Evolutionary conservation across 2,329 filamentous ascomycete species (phyloP).

Genomic region (Gnomoniopsis sp.): DNA sequence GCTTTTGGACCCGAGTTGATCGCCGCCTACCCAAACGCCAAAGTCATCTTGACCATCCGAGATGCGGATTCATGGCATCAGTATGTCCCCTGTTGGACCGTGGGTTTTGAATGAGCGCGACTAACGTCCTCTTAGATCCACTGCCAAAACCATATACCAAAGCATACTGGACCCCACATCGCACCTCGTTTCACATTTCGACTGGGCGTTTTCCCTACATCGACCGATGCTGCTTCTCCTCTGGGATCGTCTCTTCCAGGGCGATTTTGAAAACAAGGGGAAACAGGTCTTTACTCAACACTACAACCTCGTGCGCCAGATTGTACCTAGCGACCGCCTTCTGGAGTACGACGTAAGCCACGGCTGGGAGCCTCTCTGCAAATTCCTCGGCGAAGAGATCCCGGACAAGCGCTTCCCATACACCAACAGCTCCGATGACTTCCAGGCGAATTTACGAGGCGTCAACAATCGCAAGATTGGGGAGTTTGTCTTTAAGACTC

Average conservation of each 20-base stretch:
- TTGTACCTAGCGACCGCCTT: conserved; percentile 31
- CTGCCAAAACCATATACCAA: conserved; percentile 14
- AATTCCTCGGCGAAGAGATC: conserved; percentile 33
- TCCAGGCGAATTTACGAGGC: conserved; percentile 5
- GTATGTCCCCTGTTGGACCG: conserved; percentile 24
- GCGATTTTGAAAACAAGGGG: conserved; percentile 16
- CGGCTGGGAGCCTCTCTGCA: conserved; percentile 39
- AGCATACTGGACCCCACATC: conserved; percentile 11
- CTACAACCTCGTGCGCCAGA: conserved; percentile 12
- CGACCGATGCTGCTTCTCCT: conserved; percentile 16
- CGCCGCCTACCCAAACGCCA: conserved; percentile 45
- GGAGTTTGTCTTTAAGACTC: background rate
- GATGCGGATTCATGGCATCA: conserved; percentile 39
- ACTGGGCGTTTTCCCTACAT: conserved; percentile 18
- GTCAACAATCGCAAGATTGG: conserved; percentile 13
- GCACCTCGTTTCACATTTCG: conserved; percentile 17
- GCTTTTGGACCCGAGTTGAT: conserved; percentile 41
- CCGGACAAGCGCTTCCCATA: conserved; percentile 33
- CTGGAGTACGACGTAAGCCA: conserved; percentile 36
- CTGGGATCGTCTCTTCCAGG: conserved; percentile 16
- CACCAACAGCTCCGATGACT: conserved; percentile 24
- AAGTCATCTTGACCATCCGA: conserved; percentile 41
- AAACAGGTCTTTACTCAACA: conserved; percentile 14
- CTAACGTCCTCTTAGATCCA: conserved; percentile 15
- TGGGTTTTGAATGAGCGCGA: background rate